Evolutionary conservation across 768 basidiomycete genomes (phyloP).

Genomic region (Sarcomyxa edulis): DNA sequence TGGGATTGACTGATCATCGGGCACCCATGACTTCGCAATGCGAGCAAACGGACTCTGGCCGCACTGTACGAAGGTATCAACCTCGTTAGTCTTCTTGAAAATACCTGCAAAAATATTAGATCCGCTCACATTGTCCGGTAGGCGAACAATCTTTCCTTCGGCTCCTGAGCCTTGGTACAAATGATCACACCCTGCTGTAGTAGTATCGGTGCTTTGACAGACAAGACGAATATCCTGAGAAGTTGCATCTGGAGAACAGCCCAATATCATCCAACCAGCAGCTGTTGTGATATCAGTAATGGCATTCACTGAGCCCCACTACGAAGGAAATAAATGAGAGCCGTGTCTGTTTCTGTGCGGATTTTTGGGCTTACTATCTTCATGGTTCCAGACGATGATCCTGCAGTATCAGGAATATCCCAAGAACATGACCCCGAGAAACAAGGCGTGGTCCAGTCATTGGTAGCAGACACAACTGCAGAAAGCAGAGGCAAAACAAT

Average conservation of each 20-base stretch:
- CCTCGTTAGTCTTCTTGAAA: not conserved
- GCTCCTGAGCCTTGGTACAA: slow-evolving; percentile 31
- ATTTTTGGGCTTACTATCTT: slow-evolving; percentile 3
- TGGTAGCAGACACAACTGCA: too few relatives aligned
- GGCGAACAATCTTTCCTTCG: slow-evolving; percentile 43
- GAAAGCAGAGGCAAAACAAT: too few relatives aligned
- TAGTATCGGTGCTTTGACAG: slow-evolving; percentile 18
- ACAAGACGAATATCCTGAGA: slow-evolving; percentile 27
- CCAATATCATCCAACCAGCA: slow-evolving; percentile 32
- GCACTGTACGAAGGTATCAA: slow-evolving; percentile 4
- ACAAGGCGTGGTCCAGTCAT: slow-evolving; percentile 20
- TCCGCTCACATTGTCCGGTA: slow-evolving; percentile 48
- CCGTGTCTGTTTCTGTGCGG: not conserved
- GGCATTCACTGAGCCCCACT: slow-evolving; percentile 12
- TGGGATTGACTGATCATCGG: slow-evolving; percentile 31
- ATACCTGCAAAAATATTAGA: slow-evolving; percentile 9
- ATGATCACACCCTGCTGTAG: slow-evolving; percentile 29
- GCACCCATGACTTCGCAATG: slow-evolving; percentile 29
- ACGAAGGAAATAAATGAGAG: too few relatives aligned
- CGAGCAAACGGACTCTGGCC: slow-evolving; percentile 15
- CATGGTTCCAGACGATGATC: slow-evolving; percentile 11
- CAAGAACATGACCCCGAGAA: slow-evolving; percentile 18
- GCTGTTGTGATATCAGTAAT: slow-evolving; percentile 21
- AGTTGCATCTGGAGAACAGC: slow-evolving; percentile 21
- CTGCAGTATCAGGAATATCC: slow-evolving; percentile 9